These are phyloP conservation scores for Tilletia horrida DNA, from an alignment of 1,284 basidiomycete species.

Conservation along the genomic window DNA sequence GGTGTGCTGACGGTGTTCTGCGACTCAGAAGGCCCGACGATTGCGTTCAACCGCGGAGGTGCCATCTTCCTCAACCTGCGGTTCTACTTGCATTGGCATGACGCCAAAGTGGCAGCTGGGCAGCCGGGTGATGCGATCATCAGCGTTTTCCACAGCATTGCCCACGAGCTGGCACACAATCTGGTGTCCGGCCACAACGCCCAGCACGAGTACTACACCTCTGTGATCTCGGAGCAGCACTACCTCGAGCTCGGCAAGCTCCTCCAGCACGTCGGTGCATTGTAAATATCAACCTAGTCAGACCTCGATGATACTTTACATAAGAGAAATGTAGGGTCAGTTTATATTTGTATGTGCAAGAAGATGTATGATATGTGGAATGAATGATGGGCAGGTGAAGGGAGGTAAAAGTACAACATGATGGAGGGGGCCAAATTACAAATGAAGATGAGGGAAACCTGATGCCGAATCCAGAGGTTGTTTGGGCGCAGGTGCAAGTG, in stretches of 20 bases:
- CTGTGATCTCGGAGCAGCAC: constrained; percentile 72
- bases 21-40: constrained; percentile 73
- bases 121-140: constrained; percentile 69
- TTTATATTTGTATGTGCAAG: no score
- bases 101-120: constrained; percentile 65
- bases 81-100: constrained; percentile 84
- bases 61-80: constrained; percentile 81
- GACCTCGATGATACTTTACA: no score
- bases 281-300: constrained; percentile 3
- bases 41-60: constrained; percentile 89
- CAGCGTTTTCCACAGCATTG: constrained; percentile 83
- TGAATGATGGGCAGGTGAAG: no score
- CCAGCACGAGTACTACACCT: constrained; percentile 86
- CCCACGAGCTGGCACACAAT: constrained; percentile 80
- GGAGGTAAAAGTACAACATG: no score
- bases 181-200: constrained; percentile 67
- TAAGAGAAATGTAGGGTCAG: no score
- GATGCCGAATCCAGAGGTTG: no score
- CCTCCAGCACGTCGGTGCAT: constrained; percentile 7
- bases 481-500: no score
- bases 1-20: constrained; percentile 80
- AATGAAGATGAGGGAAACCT: no score
- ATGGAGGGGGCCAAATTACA: no score
- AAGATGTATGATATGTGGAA: no score
- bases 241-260: not conserved